These are phyloP conservation scores for Artemisia annua DNA, from an alignment of 129 eudicot genomes.

Conservation along the genomic window DNA sequence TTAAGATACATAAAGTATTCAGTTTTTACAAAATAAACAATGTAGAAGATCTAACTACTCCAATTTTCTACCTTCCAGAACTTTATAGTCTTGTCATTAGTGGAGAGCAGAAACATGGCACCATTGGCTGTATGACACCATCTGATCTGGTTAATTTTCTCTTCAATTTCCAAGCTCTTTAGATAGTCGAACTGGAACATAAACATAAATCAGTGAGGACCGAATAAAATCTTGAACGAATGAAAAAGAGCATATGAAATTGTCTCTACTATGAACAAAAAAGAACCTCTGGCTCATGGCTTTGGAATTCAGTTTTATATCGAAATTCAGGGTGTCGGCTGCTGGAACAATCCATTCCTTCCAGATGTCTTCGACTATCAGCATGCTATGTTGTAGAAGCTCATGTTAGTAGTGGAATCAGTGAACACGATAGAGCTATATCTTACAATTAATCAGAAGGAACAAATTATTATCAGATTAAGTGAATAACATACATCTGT, in stretches of 20 bases:
- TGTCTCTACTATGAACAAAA: neutral
- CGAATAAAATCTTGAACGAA: no score
- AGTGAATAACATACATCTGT: constrained; percentile 35
- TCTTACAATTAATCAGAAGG: constrained; percentile 3
- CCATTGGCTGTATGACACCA: constrained; percentile 88
- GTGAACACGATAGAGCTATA: neutral
- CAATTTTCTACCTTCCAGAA: constrained; percentile 42
- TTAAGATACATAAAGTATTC: neutral
- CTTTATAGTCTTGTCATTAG: constrained; percentile 77
- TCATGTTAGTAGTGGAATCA: neutral
- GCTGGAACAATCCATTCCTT: neutral
- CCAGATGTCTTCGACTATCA: constrained; percentile 5
- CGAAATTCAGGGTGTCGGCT: constrained; percentile 7
- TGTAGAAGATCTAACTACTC: neutral
- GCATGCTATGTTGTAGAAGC: neutral
- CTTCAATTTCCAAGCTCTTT: constrained; percentile 95
- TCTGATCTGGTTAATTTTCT: constrained; percentile 87
- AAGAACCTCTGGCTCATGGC: neutral
- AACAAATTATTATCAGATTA: neutral
- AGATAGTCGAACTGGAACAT: constrained; percentile 84
- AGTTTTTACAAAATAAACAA: neutral
- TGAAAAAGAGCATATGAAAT: no score
- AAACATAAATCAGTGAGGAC: constrained; percentile 2
- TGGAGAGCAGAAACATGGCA: constrained; percentile 76
- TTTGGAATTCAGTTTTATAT: constrained; percentile 15